phyloP scores from a whole-genome alignment of 169 alveolate species.

The Plasmodium vivax region DNA sequence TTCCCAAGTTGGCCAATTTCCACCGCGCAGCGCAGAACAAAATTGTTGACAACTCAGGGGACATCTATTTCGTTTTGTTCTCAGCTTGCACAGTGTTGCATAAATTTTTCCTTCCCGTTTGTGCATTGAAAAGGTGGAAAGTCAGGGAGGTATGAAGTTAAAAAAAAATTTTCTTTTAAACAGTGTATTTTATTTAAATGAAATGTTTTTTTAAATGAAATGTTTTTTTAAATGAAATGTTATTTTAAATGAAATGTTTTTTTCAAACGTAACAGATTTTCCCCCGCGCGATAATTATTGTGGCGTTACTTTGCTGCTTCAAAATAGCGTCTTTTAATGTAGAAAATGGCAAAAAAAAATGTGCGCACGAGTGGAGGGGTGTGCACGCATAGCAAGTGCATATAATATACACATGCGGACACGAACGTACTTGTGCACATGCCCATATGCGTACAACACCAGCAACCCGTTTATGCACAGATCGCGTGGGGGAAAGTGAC shows the following conservation, averaged over 20 bases:
- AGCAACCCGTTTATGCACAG: neutral
- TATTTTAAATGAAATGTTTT: neutral
- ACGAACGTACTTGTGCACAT: neutral
- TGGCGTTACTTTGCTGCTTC: neutral
- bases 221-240: neutral
- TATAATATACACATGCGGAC: neutral
- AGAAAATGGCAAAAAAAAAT: neutral
- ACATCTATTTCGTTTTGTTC: neutral
- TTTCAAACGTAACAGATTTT: neutral
- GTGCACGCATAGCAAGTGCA: neutral
- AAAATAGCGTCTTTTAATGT: neutral
- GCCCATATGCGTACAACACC: neutral
- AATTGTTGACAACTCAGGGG: neutral
- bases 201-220: neutral
- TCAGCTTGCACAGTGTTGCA: constrained; percentile 19
- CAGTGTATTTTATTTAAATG: neutral
- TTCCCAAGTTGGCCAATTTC: neutral
- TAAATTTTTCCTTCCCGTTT: neutral
- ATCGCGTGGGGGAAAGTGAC: neutral
- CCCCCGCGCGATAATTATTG: neutral
- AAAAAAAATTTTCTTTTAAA: neutral
- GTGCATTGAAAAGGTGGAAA: neutral
- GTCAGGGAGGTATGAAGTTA: neutral
- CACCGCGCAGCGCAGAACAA: neutral
- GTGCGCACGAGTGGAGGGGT: neutral